phyloP scores from a whole-genome alignment of 1,284 basidiomycete genomes.

The Leccinum huronense region DNA sequence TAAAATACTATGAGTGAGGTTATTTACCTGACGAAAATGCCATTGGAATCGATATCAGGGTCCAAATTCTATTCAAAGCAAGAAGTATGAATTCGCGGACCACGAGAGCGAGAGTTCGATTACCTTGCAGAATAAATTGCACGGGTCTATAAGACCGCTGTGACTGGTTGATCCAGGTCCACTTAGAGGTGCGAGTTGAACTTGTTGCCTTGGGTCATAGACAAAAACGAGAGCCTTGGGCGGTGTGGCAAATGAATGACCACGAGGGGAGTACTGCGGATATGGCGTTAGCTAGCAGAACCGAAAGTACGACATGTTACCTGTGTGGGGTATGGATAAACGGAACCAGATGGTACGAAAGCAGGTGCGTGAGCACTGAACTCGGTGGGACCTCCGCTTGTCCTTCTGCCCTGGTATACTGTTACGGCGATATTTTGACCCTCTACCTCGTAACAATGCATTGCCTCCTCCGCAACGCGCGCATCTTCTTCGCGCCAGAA shows the following conservation, averaged over 20 bases:
- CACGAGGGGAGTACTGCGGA: slow-evolving; percentile 57
- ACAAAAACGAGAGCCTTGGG: slow-evolving; percentile 51
- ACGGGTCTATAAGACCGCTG: slow-evolving; percentile 86
- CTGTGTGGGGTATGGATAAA: slow-evolving; percentile 53
- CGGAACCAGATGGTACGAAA: slow-evolving; percentile 67
- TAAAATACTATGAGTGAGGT: slow-evolving; percentile 8
- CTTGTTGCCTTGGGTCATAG: slow-evolving; percentile 87
- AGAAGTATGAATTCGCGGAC: slow-evolving; percentile 11
- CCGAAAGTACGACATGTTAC: slow-evolving; percentile 33
- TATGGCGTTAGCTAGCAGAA: slow-evolving; percentile 10
- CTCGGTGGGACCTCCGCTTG: slow-evolving; percentile 52
- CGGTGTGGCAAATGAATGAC: slow-evolving; percentile 39
- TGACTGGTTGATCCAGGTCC: slow-evolving; percentile 77
- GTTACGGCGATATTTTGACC: slow-evolving; percentile 80
- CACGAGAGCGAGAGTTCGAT: slow-evolving; percentile 6
- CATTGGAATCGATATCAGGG: slow-evolving; percentile 79
- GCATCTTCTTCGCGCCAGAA: slow-evolving; percentile 91
- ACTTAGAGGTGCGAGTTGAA: slow-evolving; percentile 70
- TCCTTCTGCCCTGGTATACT: slow-evolving; percentile 64
- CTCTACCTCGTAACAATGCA: slow-evolving; percentile 79
- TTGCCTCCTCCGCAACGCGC: slow-evolving; percentile 66
- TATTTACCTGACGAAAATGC: slow-evolving; percentile 75
- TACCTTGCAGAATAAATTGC: slow-evolving; percentile 88
- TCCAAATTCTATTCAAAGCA: slow-evolving; percentile 70
- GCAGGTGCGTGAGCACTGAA: slow-evolving; percentile 71